phyloP scores from a whole-genome alignment of 306 rosid species.

The Castanea crenata region DNA sequence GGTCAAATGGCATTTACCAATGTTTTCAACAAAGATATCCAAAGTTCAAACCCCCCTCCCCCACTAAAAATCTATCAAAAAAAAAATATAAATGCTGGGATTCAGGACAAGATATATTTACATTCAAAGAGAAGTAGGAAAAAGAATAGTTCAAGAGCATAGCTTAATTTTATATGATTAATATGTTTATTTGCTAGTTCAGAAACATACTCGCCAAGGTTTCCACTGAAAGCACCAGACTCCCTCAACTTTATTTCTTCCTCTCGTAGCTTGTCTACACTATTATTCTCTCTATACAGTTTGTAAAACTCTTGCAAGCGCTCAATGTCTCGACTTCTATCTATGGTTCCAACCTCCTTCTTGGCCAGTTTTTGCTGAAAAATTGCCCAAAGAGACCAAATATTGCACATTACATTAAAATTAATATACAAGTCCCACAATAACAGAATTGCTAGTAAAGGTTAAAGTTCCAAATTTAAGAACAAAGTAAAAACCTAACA shows the following conservation, averaged over 20 bases:
- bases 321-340: slow-evolving; percentile 78
- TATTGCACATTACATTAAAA: slow-evolving; percentile 9
- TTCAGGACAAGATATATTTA: too few relatives aligned
- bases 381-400: slow-evolving; percentile 28
- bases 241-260: slow-evolving; percentile 85
- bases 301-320: slow-evolving; percentile 86
- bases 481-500: background rate
- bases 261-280: slow-evolving; percentile 71
- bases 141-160: slow-evolving; percentile 6
- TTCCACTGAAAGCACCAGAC: slow-evolving; percentile 78
- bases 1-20: too few relatives aligned
- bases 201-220: slow-evolving; percentile 85
- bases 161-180: slow-evolving; percentile 8
- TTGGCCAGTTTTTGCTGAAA: slow-evolving; percentile 91
- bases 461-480: background rate
- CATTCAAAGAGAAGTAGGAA: too few relatives aligned
- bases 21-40: too few relatives aligned
- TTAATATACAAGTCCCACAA: background rate
- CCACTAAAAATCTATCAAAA: too few relatives aligned
- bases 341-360: slow-evolving; percentile 76
- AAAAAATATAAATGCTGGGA: too few relatives aligned
- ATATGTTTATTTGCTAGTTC: slow-evolving; percentile 7
- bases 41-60: too few relatives aligned
- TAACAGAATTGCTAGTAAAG: background rate
- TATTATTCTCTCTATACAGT: slow-evolving; percentile 66